phyloP scores from a whole-genome alignment of 352 stramenopile genomes.

The Aphanomyces euteiches region DNA sequence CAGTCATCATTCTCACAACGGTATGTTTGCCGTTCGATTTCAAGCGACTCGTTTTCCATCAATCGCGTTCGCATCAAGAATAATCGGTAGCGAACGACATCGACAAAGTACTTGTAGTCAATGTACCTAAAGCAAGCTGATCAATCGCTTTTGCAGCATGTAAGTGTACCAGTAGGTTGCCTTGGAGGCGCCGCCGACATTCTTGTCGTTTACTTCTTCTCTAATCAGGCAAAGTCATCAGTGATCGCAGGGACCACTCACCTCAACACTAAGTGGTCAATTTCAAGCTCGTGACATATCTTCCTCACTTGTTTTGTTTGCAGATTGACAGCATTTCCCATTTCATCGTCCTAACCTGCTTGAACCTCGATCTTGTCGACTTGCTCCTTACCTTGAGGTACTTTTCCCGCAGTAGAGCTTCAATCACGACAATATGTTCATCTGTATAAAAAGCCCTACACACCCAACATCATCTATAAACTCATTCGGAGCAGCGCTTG shows the following conservation, averaged over 20 bases:
- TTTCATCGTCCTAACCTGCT: slow-evolving; percentile 67
- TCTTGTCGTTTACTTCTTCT: slow-evolving; percentile 86
- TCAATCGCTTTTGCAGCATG: neutral
- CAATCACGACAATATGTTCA: slow-evolving; percentile 82
- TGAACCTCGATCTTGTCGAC: neutral
- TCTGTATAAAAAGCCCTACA: slow-evolving; percentile 84
- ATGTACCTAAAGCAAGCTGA: slow-evolving; percentile 55
- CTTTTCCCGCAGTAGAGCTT: slow-evolving; percentile 79
- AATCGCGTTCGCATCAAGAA: slow-evolving; percentile 86
- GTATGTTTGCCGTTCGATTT: slow-evolving; percentile 85
- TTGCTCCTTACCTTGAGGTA: slow-evolving; percentile 68
- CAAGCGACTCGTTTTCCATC: slow-evolving; percentile 79
- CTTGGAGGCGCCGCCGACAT: slow-evolving; percentile 72
- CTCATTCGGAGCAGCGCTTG: slow-evolving; percentile 10
- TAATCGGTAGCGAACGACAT: slow-evolving; percentile 84
- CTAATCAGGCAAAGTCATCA: slow-evolving; percentile 35
- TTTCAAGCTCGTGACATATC: slow-evolving; percentile 85
- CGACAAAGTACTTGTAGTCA: slow-evolving; percentile 90
- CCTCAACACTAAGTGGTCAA: slow-evolving; percentile 83
- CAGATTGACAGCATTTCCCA: slow-evolving; percentile 83
- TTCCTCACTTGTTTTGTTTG: slow-evolving; percentile 86
- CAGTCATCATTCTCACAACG: slow-evolving; percentile 82
- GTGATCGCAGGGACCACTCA: slow-evolving; percentile 34
- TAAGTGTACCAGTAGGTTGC: slow-evolving; percentile 72
- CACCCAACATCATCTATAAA: slow-evolving; percentile 33